phyloP scores from a whole-genome alignment of 176 grass and related monocot genomes.

The Aegilops tauschii region DNA sequence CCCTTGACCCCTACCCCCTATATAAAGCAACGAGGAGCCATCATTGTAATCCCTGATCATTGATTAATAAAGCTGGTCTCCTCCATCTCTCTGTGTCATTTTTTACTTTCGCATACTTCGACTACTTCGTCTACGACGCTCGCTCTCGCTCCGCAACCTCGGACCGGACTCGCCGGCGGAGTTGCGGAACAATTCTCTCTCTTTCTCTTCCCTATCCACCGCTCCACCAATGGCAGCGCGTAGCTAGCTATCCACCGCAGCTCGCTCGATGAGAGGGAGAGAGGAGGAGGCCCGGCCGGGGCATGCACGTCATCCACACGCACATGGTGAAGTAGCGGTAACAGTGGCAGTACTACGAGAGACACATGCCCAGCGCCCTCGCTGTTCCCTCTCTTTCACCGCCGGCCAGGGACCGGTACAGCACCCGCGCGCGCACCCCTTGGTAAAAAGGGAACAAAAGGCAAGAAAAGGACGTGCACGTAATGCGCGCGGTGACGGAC shows the following conservation, averaged over 20 bases:
- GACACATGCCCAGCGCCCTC: background rate
- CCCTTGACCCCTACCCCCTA: too few relatives aligned
- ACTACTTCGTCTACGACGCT: too few relatives aligned
- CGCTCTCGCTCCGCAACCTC: too few relatives aligned
- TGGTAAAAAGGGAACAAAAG: background rate
- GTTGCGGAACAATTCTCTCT: background rate
- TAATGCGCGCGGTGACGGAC: background rate
- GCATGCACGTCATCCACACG: conserved; percentile 31
- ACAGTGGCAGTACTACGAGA: background rate
- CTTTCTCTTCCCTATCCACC: background rate
- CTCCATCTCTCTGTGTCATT: too few relatives aligned
- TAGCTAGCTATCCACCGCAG: too few relatives aligned
- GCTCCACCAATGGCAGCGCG: background rate
- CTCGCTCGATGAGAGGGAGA: background rate
- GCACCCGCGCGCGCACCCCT: too few relatives aligned
- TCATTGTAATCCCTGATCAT: too few relatives aligned
- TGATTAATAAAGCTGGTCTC: too few relatives aligned
- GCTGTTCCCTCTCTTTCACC: conserved; percentile 23
- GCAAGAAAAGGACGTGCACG: background rate
- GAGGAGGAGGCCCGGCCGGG: background rate
- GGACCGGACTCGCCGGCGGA: too few relatives aligned
- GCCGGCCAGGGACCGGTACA: background rate
- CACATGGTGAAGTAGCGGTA: background rate
- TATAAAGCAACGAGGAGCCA: too few relatives aligned
- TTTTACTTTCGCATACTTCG: too few relatives aligned